A percentile compares a stretch with the other conserved stretches of the same genome.
These are phyloP conservation scores for Boletus vermiculosoides DNA, from an alignment of 768 basidiomycete genomes.

Conservation along the genomic window DNA sequence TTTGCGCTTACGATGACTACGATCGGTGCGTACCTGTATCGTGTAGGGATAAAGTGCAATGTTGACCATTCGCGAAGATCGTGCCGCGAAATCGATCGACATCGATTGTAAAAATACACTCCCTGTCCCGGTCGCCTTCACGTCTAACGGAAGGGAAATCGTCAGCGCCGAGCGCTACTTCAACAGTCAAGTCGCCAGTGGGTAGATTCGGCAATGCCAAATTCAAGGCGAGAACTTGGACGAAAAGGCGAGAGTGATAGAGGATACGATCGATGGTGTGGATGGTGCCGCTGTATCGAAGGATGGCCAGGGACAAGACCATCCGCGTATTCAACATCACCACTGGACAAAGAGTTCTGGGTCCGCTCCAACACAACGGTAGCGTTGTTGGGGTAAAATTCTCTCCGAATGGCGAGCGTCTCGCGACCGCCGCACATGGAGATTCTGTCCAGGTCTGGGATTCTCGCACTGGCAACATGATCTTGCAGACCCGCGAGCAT, in stretches of 20 bases:
- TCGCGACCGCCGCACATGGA: background rate
- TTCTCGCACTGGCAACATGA: background rate
- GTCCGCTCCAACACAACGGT: slow-evolving; percentile 1
- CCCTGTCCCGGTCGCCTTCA: slow-evolving; percentile 9
- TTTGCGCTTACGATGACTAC: background rate
- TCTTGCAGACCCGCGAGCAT: background rate
- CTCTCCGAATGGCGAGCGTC: background rate
- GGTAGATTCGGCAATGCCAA: slow-evolving; percentile 1
- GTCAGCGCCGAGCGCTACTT: slow-evolving; percentile 1
- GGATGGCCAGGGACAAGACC: slow-evolving; percentile 6
- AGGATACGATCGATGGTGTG: background rate
- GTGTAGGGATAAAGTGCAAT: background rate
- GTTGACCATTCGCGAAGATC: background rate
- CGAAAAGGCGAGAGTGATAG: background rate
- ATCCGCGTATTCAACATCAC: slow-evolving; percentile 6
- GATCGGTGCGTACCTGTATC: background rate
- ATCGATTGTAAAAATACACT: slow-evolving; percentile 3
- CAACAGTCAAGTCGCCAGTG: background rate
- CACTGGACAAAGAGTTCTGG: background rate
- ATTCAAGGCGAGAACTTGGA: background rate
- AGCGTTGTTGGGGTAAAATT: slow-evolving; percentile 6
- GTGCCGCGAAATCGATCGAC: background rate
- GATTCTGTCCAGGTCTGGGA: slow-evolving; percentile 6
- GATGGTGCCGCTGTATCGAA: slow-evolving; percentile 1
- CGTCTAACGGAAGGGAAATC: slow-evolving; percentile 1